Base-by-base conservation (phyloP, 108 stramenopile genomes). In the Fistulifera pelliculosa region DNA sequence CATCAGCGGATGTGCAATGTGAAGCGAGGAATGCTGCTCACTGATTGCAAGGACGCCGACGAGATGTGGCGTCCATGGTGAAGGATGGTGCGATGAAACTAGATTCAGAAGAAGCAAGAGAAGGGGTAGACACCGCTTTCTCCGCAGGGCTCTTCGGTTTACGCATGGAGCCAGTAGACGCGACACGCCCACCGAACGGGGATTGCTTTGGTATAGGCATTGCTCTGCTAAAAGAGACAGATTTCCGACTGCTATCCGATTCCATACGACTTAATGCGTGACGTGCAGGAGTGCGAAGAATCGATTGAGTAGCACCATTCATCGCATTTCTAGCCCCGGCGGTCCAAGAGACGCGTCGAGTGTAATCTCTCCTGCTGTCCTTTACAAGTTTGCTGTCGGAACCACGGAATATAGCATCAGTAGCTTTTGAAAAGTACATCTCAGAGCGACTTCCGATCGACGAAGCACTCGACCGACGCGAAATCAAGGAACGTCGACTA, bases 21-120 rank as follows among this genome's bases (percentile, higher is more conserved):
- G 75, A 14, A 71, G 49, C 2, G 66, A 60, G 0, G 70, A 42
- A 75, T 56, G 39, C 59, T 56, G 11, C 27, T 51, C 12, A 12
- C 17, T n/a, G 50, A 51, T 13, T 62, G 48, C 14, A 38, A 14
- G 16, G 57, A 48, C 40, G 49, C 27, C n/a, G 74, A 52, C 18
- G 38, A 43, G 15, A 47, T 60, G 54, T 54, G 61, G 44, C 44
- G 23, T 2, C 22, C 22, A 50, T 23, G 21, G 31, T 35, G 31
- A 35, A 35, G 31, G 31, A 35, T 35, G 31, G 31, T 35, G 31
- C 31, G 8, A 8, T 35, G 31, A 6, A 35, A 35, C 31, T 45
- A 6, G 19, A 19, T 21, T 45, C 21, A 11, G 21, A 21, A 45
- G 21, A 45, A 4, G 4, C 44, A 11, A 45, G 11, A 45, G 21